Evolutionary conservation across 805 yeast species (phyloP).

Genomic region (Myxozyma geophila): DNA sequence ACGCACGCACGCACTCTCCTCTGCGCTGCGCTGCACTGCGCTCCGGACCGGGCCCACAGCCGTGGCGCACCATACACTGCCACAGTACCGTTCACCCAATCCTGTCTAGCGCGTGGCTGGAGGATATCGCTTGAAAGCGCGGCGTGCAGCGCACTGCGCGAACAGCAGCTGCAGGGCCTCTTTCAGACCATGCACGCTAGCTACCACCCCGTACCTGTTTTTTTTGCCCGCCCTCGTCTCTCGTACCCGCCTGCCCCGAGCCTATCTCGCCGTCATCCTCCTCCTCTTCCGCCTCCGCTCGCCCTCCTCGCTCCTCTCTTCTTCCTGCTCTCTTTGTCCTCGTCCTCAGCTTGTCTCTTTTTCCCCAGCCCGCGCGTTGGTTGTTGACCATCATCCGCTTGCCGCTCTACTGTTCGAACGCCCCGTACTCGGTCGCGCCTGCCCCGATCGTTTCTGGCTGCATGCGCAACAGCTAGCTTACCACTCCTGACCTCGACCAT

Average conservation of each 20-base stretch:
- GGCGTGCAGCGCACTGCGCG: slow-evolving; percentile 11
- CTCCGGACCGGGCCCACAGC: not conserved
- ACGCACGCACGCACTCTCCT: too few relatives aligned
- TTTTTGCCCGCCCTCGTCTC: not conserved
- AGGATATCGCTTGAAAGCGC: slow-evolving; percentile 11
- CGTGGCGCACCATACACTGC: too few relatives aligned
- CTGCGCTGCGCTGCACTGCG: not conserved
- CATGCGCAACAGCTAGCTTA: too few relatives aligned
- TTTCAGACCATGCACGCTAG: not conserved
- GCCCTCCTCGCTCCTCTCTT: not conserved
- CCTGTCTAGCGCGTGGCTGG: slow-evolving; percentile 6
- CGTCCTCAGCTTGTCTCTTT: not conserved
- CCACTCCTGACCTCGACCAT: not conserved
- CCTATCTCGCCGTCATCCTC: not conserved
- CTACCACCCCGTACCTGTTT: not conserved
- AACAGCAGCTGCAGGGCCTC: slow-evolving; percentile 11
- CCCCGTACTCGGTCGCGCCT: not conserved
- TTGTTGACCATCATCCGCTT: not conserved
- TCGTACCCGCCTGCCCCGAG: not conserved
- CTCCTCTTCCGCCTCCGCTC: not conserved
- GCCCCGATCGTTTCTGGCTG: too few relatives aligned
- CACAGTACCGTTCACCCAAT: not conserved
- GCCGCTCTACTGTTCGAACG: not conserved
- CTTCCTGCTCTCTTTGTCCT: not conserved
- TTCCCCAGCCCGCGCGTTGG: not conserved